These are phyloP conservation scores for Ceratocystis lukuohia DNA, from an alignment of 2,329 filamentous ascomycete species.

Conservation along the genomic window DNA sequence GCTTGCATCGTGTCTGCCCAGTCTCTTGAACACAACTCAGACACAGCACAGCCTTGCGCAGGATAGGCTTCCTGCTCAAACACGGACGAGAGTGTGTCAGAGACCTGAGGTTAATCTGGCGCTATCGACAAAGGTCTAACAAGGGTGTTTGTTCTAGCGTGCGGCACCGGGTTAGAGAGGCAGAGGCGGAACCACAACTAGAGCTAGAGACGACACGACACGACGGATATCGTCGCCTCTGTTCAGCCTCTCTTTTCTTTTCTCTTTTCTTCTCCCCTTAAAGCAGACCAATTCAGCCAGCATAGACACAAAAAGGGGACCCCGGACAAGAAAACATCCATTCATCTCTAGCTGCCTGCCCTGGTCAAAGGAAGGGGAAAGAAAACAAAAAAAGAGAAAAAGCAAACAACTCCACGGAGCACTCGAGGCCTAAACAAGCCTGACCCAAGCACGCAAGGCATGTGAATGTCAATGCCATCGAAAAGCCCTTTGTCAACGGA, in stretches of 20 bases:
- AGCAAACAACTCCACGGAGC: no score
- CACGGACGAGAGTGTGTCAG: not conserved
- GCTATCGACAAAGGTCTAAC: not conserved
- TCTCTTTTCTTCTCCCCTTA: no score
- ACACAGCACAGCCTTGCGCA: not conserved
- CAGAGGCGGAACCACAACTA: not conserved
- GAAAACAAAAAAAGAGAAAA: no score
- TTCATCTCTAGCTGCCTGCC: no score
- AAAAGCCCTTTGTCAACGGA: not conserved
- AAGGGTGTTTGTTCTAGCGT: not conserved
- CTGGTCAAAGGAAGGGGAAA: no score
- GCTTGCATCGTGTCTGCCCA: no score
- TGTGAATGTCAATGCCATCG: not conserved
- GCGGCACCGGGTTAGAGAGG: not conserved
- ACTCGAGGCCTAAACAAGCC: no score
- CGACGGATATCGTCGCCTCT: not conserved
- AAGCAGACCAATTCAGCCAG: no score
- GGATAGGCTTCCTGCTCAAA: not conserved
- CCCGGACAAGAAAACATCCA: no score
- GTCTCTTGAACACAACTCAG: no score
- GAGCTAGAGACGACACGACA: no score
- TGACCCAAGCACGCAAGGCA: not conserved
- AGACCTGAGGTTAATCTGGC: not conserved
- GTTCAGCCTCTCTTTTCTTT: not conserved
- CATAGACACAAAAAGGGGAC: no score